Evolutionary conservation across 768 basidiomycete genomes (phyloP).

Genomic region (Boletellus sp.): DNA sequence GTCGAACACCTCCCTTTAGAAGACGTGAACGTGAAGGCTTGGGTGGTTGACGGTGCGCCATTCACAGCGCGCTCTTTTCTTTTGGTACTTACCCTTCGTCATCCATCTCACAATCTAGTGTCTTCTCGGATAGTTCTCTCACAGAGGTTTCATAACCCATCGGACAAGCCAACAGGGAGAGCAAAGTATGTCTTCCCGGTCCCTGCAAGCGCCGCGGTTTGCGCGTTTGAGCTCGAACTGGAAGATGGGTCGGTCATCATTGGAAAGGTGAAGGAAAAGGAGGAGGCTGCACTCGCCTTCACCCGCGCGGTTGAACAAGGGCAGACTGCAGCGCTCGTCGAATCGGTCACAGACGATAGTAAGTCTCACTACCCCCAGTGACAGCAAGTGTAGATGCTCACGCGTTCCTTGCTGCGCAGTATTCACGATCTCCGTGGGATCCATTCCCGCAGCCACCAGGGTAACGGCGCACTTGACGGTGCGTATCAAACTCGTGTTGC

Average conservation of each 20-base stretch:
- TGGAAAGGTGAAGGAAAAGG: constrained; percentile 49
- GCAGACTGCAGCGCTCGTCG: constrained; percentile 41
- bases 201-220: constrained; percentile 52
- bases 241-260: constrained; percentile 41
- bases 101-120: constrained; percentile 23
- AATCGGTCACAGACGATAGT: constrained; percentile 53
- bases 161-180: constrained; percentile 35
- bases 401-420: constrained; percentile 30
- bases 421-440: constrained; percentile 57
- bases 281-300: constrained; percentile 38
- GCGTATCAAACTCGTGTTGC: constrained; percentile 8
- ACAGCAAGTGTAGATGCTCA: background rate
- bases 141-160: constrained; percentile 41
- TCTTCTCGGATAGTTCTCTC: constrained; percentile 42
- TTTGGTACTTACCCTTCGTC: background rate
- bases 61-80: background rate
- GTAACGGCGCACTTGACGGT: constrained; percentile 45
- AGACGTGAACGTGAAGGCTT: constrained; percentile 37
- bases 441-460: constrained; percentile 40
- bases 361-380: constrained; percentile 16
- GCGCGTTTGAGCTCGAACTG: constrained; percentile 48
- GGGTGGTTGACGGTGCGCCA: constrained; percentile 42
- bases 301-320: constrained; percentile 40
- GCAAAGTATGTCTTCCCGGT: constrained; percentile 60
- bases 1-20: constrained; percentile 39